A percentile compares a stretch with the other conserved stretches of the same genome.
Conservation (phyloP, 441 rosid species). For the Oxalis stricta region DNA sequence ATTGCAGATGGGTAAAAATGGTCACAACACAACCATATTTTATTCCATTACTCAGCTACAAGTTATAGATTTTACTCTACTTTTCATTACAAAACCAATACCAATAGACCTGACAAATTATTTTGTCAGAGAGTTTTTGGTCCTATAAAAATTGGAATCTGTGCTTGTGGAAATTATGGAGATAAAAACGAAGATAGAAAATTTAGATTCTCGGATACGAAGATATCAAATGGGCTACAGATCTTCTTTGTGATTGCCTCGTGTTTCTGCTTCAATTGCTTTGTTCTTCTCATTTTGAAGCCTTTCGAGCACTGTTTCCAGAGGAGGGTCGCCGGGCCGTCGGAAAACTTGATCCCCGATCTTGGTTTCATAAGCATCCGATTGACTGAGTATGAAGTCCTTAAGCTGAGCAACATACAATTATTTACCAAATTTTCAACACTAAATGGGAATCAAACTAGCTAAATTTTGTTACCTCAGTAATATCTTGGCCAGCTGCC, state of each 20-base stretch:
- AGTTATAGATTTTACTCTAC: too few relatives aligned
- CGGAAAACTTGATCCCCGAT: slow-evolving; percentile 59
- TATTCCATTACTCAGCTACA: too few relatives aligned
- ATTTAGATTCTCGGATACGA: neutral
- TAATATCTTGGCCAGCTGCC: slow-evolving; percentile 37
- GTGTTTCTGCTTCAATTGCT: neutral
- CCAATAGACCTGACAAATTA: too few relatives aligned
- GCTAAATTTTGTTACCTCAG: slow-evolving; percentile 27
- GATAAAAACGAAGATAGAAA: too few relatives aligned
- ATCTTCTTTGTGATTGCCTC: slow-evolving; percentile 32
- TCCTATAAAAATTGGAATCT: too few relatives aligned
- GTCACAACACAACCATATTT: too few relatives aligned
- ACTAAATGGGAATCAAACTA: neutral
- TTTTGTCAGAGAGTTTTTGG: too few relatives aligned
- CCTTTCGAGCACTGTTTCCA: slow-evolving; percentile 41
- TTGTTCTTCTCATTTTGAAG: slow-evolving; percentile 20
- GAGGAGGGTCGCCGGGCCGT: slow-evolving; percentile 72
- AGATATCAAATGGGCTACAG: slow-evolving; percentile 18
- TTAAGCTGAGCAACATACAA: slow-evolving; percentile 31
- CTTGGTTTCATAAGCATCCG: slow-evolving; percentile 81
- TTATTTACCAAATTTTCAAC: neutral
- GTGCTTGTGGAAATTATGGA: too few relatives aligned
- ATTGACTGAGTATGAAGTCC: slow-evolving; percentile 60
- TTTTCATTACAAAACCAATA: too few relatives aligned
- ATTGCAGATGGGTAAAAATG: too few relatives aligned